Evolutionary conservation across 1,139 yeast species (phyloP).

Genomic region (Geotrichum reessii): DNA sequence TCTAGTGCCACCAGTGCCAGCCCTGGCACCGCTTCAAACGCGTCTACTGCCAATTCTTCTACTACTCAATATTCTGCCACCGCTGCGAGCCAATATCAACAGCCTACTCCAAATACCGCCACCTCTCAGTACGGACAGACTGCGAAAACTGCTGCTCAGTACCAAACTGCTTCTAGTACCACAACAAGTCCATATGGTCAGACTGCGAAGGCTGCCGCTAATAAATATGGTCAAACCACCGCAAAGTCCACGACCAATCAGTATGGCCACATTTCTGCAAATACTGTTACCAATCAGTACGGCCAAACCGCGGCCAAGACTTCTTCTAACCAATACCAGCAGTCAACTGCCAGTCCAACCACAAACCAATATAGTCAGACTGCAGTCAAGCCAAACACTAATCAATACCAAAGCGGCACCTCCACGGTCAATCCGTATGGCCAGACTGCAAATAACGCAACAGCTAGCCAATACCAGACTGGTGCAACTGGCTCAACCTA

Average conservation of each 20-base stretch:
- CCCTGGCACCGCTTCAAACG: neutral
- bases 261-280: neutral
- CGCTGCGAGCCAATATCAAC: neutral
- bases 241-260: neutral
- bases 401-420: constrained; percentile 1
- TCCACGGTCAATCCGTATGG: neutral
- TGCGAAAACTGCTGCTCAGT: neutral
- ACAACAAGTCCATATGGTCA: constrained; percentile 1
- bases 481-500: neutral
- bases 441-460: neutral
- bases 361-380: neutral
- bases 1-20: neutral
- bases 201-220: neutral
- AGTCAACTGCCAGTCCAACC: neutral
- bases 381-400: neutral
- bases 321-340: neutral
- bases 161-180: constrained; percentile 3
- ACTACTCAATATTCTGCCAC: neutral
- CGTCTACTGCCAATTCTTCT: neutral
- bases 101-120: neutral
- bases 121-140: neutral
- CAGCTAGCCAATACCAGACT: constrained; percentile 2
- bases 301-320: neutral
- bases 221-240: neutral
- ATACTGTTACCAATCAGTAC: neutral